Evolutionary conservation across 202 grass and related monocot genomes (phyloP), one percentile per base, ranked within the genome.

Genomic region (Zizania palustris): DNA sequence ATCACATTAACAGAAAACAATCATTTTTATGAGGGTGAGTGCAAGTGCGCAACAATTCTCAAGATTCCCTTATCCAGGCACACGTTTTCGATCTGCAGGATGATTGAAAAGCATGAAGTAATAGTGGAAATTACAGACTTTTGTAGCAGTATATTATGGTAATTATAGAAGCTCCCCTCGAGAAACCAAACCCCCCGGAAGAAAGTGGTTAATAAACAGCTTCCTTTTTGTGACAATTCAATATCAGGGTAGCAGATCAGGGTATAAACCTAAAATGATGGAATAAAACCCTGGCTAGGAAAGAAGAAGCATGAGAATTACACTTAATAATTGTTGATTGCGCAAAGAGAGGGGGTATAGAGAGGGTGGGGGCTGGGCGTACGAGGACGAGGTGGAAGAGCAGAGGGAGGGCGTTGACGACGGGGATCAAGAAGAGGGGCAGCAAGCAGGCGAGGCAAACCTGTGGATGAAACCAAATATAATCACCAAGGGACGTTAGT

Each of bases 401-500:
- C 67, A 90, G 80, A 12, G 96, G 96, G 79, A 99, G 89, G 73
- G 91, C 96, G 91, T 99, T 99, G 87, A 99, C 77, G 10, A 99
- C 84, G 3, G 96, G 96, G 81, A 99, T 99, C 41, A 99, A 48
- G 82, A 99, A 99, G 53, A 99, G 83, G 54, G 96, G 96, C 66
- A 99, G 69, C 77, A 99, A 62, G 79, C 96, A 99, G 54, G 74
- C 81, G 38, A 95, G 65, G 81, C 96, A 99, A 19, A 99, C 96
- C 51, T 55, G 51, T 54, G 0, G 50, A 54, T n/a, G 3, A 7
- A 20, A 55, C 9, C 51, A 8, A 42, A 42, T 0, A 3, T 3
- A 55, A 55, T 55, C n/a, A 55, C 51, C 28, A 28, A 28, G 28
- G 0, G n/a, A 55, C 2, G 6, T 51, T 15, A 51, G 49, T 51